Conservation (phyloP, 768 basidiomycete species). For the Boletus tomentosulus region DNA sequence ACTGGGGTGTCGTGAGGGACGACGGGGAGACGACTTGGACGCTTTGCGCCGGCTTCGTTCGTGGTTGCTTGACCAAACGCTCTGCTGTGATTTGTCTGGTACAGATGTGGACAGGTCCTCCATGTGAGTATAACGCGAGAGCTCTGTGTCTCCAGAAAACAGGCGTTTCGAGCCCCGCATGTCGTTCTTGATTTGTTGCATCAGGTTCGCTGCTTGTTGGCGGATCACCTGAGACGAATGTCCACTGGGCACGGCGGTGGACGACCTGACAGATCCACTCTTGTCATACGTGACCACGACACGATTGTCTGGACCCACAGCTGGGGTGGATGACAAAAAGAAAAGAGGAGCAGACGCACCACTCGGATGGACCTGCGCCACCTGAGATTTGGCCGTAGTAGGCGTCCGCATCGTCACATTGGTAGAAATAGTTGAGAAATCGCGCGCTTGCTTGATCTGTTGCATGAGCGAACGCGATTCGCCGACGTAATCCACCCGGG, state of each 20-base stretch:
- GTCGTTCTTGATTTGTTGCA: slow-evolving; percentile 82
- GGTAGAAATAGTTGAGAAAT: slow-evolving; percentile 74
- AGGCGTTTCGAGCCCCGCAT: slow-evolving; percentile 66
- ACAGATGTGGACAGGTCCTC: slow-evolving; percentile 14
- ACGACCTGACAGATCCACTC: slow-evolving; percentile 15
- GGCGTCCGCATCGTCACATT: slow-evolving; percentile 40
- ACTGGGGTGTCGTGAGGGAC: slow-evolving; percentile 37
- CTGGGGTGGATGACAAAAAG: background rate
- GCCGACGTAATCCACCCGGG: slow-evolving; percentile 67
- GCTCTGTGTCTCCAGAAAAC: slow-evolving; percentile 63
- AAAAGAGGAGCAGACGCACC: slow-evolving; percentile 12
- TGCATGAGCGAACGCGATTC: slow-evolving; percentile 77
- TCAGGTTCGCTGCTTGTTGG: slow-evolving; percentile 70
- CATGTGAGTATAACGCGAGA: slow-evolving; percentile 36
- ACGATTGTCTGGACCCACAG: slow-evolving; percentile 8
- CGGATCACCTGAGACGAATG: slow-evolving; percentile 69
- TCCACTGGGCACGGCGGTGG: slow-evolving; percentile 32
- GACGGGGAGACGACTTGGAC: slow-evolving; percentile 27
- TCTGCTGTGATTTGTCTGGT: slow-evolving; percentile 22
- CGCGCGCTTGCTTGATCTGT: slow-evolving; percentile 71
- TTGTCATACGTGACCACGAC: slow-evolving; percentile 14
- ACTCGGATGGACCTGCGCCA: slow-evolving; percentile 1
- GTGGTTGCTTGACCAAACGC: slow-evolving; percentile 26
- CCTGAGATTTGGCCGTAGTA: slow-evolving; percentile 9
- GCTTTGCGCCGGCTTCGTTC: slow-evolving; percentile 25